Percentiles rank a stretch among this genome's conserved stretches.
Conservation (phyloP, 164 flowering plant species). For the Vitis rupestris region DNA sequence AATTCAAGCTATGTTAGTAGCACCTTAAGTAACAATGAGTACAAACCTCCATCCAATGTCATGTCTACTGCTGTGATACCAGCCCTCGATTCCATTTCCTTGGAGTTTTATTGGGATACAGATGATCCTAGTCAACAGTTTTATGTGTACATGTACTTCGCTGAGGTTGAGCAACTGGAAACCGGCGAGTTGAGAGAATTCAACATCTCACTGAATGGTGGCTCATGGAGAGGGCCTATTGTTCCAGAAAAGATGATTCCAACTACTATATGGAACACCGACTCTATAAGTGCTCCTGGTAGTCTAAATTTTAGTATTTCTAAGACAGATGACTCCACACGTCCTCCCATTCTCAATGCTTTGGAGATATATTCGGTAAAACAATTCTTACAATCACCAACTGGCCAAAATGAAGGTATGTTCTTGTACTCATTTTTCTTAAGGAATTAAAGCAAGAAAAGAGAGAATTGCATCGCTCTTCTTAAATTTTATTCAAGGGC, state of each 20-base stretch:
- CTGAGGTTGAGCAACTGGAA: constrained; percentile 23
- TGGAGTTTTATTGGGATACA: constrained; percentile 8
- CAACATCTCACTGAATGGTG: constrained; percentile 15
- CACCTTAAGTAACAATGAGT: neutral
- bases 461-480: too few species aligned
- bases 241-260: constrained; percentile 5
- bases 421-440: neutral
- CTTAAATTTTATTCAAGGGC: too few species aligned
- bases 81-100: neutral
- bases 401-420: constrained; percentile 27
- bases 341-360: constrained; percentile 39
- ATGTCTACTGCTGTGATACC: constrained; percentile 25
- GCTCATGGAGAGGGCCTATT: constrained; percentile 1
- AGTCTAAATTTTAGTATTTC: neutral
- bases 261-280: neutral
- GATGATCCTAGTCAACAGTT: neutral
- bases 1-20: too few species aligned
- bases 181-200: constrained; percentile 22
- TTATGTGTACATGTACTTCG: constrained; percentile 30
- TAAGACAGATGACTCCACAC: constrained; percentile 23
- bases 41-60: constrained; percentile 18
- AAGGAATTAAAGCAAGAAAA: too few species aligned
- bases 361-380: constrained; percentile 20
- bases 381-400: constrained; percentile 11
- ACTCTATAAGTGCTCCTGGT: neutral